A percentile compares a stretch with the other conserved stretches of the same genome.
These are phyloP conservation scores for Acacia pycnantha DNA, from an alignment of 331 rosid genomes.

Conservation along the genomic window DNA sequence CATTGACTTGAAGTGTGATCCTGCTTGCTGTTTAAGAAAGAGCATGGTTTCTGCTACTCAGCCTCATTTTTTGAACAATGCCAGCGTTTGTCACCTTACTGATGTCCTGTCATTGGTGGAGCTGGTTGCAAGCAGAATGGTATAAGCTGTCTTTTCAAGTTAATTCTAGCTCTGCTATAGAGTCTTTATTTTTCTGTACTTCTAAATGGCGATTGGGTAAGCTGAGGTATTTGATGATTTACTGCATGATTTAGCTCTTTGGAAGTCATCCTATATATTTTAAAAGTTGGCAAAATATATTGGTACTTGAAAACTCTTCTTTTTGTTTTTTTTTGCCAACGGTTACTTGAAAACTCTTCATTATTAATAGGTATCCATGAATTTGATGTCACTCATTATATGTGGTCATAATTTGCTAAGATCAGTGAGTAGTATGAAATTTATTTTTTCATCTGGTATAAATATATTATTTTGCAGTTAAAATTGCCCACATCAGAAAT, in stretches of 20 bases:
- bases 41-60: conserved; percentile 31
- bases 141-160: conserved; percentile 36
- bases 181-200: conserved; percentile 10
- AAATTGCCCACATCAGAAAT: background rate
- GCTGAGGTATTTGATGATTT: background rate
- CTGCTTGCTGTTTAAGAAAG: conserved; percentile 43
- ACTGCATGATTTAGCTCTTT: background rate
- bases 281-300: background rate
- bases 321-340: too few relatives aligned
- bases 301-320: background rate
- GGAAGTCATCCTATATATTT: conserved; percentile 4
- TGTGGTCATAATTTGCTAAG: background rate
- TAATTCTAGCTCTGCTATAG: conserved; percentile 11
- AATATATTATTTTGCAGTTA: background rate
- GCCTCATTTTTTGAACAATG: conserved; percentile 26
- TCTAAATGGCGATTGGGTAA: conserved; percentile 1
- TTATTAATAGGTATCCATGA: background rate
- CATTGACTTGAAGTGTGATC: conserved; percentile 31
- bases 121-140: conserved; percentile 69
- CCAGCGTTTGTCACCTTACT: conserved; percentile 38
- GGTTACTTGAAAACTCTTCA: background rate
- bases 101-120: conserved; percentile 78
- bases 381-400: background rate
- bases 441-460: background rate
- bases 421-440: background rate